Base-by-base conservation (phyloP, 2,329 filamentous ascomycete genomes). In the Dactylellina parvicollis region DNA sequence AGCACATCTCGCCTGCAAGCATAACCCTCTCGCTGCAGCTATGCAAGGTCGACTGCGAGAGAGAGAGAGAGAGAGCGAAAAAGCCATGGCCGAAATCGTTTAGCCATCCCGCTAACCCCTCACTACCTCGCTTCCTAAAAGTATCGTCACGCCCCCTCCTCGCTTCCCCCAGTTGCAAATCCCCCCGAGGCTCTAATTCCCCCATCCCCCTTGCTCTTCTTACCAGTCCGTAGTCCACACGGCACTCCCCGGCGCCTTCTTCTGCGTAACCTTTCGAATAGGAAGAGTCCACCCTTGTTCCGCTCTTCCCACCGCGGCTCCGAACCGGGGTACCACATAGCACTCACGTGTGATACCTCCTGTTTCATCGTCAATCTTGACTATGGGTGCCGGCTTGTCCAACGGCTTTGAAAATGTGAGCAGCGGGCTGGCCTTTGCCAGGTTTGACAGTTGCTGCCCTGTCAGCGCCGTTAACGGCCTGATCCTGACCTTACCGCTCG, bases 391-490 rank as follows among this genome's bases (percentile, higher is more conserved):
- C 12, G 91, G 86, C 83, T 95, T 93, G 77, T 95, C 95, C 79
- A 97, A 89, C 0, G 95, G 94, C 83, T 98, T 98, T 2, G 92
- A 91, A 76, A 94, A 92, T 36, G 87, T 87, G 20, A 98, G 80
- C 60, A 99, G 82, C 52, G 92, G 91, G 10, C 95, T 98, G 0
- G 91, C 91, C 79, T 92, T 90, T 3, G 92, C 91, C 61, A 98
- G 83, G 0, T 87, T 88, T 2, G 90, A 87, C 4, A 99, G 85
- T 79, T 96, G 91, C 1, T 86, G 85, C 0, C 88, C 90, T 14
- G 88, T 90, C 4, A 96, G 84, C 26, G 93, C 87, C 1, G 92
- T 94, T 18, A 99, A 85, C 2, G 94, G 87, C 79, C 94, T 91
- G 90, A 99, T 96, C 44, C 95, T 84, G 28, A 92, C 92, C 81